These are phyloP conservation scores for Abelmoschus esculentus DNA, from an alignment of 345 rosid genomes.

Conservation along the genomic window DNA sequence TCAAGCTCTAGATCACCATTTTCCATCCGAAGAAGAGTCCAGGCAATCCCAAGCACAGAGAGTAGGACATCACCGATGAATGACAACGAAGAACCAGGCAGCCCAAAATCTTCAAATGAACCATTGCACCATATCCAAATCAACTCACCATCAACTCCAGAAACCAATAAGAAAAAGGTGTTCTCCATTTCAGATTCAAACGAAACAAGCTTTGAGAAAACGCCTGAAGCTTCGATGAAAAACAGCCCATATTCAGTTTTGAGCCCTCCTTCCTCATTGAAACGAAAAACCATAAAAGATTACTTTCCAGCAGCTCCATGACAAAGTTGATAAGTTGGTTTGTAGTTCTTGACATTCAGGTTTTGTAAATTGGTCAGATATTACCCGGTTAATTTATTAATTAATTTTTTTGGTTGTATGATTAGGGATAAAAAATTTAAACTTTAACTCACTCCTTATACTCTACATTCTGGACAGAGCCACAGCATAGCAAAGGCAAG, in stretches of 20 bases:
- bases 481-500: not conserved
- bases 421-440: too few relatives aligned
- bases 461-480: too few relatives aligned
- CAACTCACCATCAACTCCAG: conserved; percentile 30
- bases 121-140: conserved; percentile 7
- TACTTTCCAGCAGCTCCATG: conserved; percentile 52
- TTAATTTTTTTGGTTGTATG: too few relatives aligned
- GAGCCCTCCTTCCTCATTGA: conserved; percentile 77
- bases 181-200: conserved; percentile 22
- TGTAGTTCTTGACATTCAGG: not conserved
- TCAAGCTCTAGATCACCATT: conserved; percentile 38
- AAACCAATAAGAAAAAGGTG: conserved; percentile 36
- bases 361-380: not conserved
- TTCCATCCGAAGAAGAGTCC: conserved; percentile 54
- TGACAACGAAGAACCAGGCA: conserved; percentile 24
- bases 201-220: conserved; percentile 29
- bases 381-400: not conserved
- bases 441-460: too few relatives aligned
- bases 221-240: conserved; percentile 44
- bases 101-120: conserved; percentile 23
- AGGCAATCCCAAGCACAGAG: conserved; percentile 56
- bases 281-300: conserved; percentile 80
- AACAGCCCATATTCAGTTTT: conserved; percentile 77
- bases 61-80: conserved; percentile 28
- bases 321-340: not conserved